Evolutionary conservation across 2,329 filamentous ascomycete species (phyloP).

Genomic region (Phialophora tarda): DNA sequence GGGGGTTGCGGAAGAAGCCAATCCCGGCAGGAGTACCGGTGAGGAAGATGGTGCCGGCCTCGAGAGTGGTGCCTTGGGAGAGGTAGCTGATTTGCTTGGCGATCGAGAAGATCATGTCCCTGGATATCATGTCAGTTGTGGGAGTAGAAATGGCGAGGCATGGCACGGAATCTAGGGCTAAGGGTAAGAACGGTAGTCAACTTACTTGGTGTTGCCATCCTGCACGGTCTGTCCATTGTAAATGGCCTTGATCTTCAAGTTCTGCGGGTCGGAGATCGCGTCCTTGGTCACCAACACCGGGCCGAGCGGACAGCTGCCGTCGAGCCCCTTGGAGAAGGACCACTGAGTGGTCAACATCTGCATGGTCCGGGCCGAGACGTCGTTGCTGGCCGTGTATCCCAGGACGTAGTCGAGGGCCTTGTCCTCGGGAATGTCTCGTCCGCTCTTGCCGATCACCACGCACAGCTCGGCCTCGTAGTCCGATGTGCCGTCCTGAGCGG

Average conservation of each 20-base stretch:
- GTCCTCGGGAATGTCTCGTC: slow-evolving; percentile 46
- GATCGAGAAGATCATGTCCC: slow-evolving; percentile 50
- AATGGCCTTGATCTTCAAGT: slow-evolving; percentile 46
- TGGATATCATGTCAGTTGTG: not conserved
- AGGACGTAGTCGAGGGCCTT: slow-evolving; percentile 50
- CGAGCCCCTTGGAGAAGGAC: slow-evolving; percentile 50
- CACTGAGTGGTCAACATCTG: slow-evolving; percentile 49
- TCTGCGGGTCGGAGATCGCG: slow-evolving; percentile 49
- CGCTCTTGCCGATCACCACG: slow-evolving; percentile 47
- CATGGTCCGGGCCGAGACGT: slow-evolving; percentile 49
- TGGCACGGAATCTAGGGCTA: too few relatives aligned
- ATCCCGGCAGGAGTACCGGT: slow-evolving; percentile 54
- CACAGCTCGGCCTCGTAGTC: slow-evolving; percentile 53
- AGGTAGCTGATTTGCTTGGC: slow-evolving; percentile 46
- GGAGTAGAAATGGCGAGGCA: not conserved
- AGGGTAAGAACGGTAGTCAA: not conserved
- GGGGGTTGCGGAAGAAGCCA: slow-evolving; percentile 50
- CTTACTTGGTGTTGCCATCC: slow-evolving; percentile 37
- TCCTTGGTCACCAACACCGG: slow-evolving; percentile 40
- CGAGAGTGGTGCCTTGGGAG: slow-evolving; percentile 49
- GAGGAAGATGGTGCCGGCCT: slow-evolving; percentile 49
- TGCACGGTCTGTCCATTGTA: slow-evolving; percentile 37
- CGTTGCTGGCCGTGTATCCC: slow-evolving; percentile 50
- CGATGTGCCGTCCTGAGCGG: slow-evolving; percentile 47
- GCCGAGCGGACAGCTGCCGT: slow-evolving; percentile 52